Base-by-base conservation (phyloP, 305 asterid species). In the Fraxinus sp. region DNA sequence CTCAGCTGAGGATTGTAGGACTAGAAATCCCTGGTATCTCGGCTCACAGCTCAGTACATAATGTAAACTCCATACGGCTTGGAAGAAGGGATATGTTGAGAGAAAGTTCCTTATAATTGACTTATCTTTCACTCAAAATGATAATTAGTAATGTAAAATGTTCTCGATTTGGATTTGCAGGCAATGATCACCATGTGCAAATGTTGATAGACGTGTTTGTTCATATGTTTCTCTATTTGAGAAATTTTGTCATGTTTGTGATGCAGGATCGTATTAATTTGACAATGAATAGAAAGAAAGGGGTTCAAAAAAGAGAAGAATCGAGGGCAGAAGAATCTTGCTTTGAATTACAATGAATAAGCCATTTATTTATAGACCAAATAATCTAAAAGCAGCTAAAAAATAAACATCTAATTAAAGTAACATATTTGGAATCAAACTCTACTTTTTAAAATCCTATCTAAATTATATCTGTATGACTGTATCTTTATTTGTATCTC, bases 41-140 rank as follows among this genome's bases (percentile, higher is more conserved):
- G 28, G 98, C 90, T 80, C 99, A 96, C 79, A 88, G 94, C 85
- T 97, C 99, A 3, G 93, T 91, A 22, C 88, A 96, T 85, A 94
- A 92, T 79, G 92, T 93, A 8, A 96, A 92, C 89, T 93, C 98
- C 7, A 78, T 94, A 71, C 89, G 98, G 86, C 93, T 96, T 30
- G 97, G 95, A 78, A 89, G 91, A 81, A 74, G 75, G 66, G 81
- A 81, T 41, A 85, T 16, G 75, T 68, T 76, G 75, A 77, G 68
- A 57, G 18, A 18, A 57, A 24, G 26, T n/a, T 7, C 10, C 26
- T 57, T 57, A 6, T 57, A 11, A 37, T 0, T 37, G 43, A 37
- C 43, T 37, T 7, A 37, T 7, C 43, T 7, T 1, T 37, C 41
- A 36, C 43, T 37, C 43, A 37, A 37, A 37, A 37, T 46, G 22